Base-by-base conservation (phyloP, 331 rosid species). In the Prunus yedoensis region DNA sequence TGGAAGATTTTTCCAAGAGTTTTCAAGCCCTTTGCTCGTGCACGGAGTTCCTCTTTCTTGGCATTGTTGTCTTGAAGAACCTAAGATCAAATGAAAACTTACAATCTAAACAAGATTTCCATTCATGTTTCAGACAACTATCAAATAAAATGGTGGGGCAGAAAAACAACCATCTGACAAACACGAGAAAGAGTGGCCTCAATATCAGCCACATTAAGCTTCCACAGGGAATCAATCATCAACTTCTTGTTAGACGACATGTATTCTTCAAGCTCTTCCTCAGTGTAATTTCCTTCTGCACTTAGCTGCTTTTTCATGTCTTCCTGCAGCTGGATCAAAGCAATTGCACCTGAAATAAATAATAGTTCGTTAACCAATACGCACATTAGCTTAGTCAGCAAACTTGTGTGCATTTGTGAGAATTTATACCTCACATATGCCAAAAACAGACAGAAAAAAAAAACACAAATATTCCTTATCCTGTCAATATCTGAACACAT, bases 201-300 rank as follows among this genome's bases (percentile, higher is more conserved):
- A 78, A 94, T 94, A 80, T 94, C 99, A 18, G 99, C 96, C 47
- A 94, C 99, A 60, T 94, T 94, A 77, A 94, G 96, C 88, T 94
- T 94, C 99, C 99, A 94, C 78, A 94, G 85, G 73, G 99, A 94
- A 87, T 94, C 97, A 49, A 83, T 89, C 99, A 94, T 94, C 87
- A 92, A 32, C 68, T 90, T 89, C 85, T 94, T 94, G 83, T 94
- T 90, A 62, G 96, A 75, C 74, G 88, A 93, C 92, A 94, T 81
- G 82, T 90, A 94, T 69, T 78, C 92, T 85, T 94, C 97, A 56
- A 94, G 97, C 84, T 92, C 97, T 80, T 84, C 93, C 77, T 94
- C 99, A 28, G 99, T 89, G 82, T 89, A 94, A 83, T 92, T 81
- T 84, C 97, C 96, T 89, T 94, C 97, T 41, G 89, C 83, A 84